phyloP scores from a whole-genome alignment of 352 stramenopile species.

The Pythium plurisporium region DNA sequence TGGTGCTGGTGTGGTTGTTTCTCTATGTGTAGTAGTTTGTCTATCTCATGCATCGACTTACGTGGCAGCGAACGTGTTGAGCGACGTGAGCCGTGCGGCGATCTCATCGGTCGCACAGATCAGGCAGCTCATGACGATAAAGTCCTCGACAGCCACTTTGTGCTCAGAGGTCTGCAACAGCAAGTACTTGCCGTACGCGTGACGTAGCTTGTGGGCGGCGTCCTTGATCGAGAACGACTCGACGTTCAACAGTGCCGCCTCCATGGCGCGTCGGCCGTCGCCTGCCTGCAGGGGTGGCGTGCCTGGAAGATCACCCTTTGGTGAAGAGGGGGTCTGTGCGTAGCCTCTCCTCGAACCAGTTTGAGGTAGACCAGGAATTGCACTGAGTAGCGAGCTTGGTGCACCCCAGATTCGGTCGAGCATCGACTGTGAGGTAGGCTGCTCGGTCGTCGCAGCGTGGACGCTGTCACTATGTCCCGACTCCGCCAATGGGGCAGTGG shows the following conservation, averaged over 20 bases:
- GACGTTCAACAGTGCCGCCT: conserved; percentile 41
- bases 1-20: too few species aligned
- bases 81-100: conserved; percentile 37
- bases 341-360: background rate
- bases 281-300: background rate
- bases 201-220: conserved; percentile 35
- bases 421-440: background rate
- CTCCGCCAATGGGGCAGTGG: background rate
- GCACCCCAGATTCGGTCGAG: conserved; percentile 1
- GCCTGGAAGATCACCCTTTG: background rate
- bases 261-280: conserved; percentile 7
- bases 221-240: conserved; percentile 57
- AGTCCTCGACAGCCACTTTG: conserved; percentile 48
- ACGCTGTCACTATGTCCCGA: background rate
- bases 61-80: conserved; percentile 47
- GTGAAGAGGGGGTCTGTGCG: background rate
- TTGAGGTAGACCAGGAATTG: background rate
- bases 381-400: background rate
- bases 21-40: background rate
- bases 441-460: background rate
- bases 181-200: conserved; percentile 47
- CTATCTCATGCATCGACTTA: conserved; percentile 21
- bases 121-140: conserved; percentile 67
- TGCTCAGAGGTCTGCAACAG: conserved; percentile 29
- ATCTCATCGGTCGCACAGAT: conserved; percentile 53